These are phyloP conservation scores for Chiua sp. DNA, from an alignment of 1,284 basidiomycete species.

Conservation along the genomic window DNA sequence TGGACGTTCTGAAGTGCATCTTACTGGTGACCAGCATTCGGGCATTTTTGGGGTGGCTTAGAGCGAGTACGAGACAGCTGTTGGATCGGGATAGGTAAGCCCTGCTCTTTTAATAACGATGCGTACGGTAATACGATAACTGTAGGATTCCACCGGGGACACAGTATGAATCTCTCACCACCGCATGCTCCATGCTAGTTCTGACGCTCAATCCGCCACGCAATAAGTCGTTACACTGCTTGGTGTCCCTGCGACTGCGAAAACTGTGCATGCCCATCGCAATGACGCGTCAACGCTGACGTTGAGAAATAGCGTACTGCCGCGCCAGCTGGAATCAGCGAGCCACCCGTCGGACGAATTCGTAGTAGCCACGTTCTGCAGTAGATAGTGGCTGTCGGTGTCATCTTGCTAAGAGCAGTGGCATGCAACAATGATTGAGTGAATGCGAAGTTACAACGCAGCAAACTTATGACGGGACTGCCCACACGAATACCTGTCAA, in stretches of 20 bases:
- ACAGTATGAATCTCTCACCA: slow-evolving; percentile 42
- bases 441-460: no score
- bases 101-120: not conserved
- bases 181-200: slow-evolving; percentile 51
- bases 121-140: not conserved
- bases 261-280: slow-evolving; percentile 51
- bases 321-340: no score
- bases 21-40: slow-evolving; percentile 66
- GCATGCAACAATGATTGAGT: slow-evolving; percentile 69
- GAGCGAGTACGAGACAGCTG: slow-evolving; percentile 45
- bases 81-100: slow-evolving; percentile 66
- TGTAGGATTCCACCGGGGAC: no score
- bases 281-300: slow-evolving; percentile 36
- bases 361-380: no score
- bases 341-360: slow-evolving; percentile 67
- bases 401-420: no score
- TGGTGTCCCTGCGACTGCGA: no score
- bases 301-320: no score
- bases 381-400: no score
- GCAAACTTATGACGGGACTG: no score
- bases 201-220: slow-evolving; percentile 41
- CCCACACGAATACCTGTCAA: no score
- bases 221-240: no score
- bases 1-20: slow-evolving; percentile 51
- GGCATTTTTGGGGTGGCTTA: slow-evolving; percentile 49